Percentiles rank a stretch among this genome's conserved stretches.
Evolutionary conservation across 2,329 filamentous ascomycete species (phyloP).

Genomic region (Colletotrichum costaricense): DNA sequence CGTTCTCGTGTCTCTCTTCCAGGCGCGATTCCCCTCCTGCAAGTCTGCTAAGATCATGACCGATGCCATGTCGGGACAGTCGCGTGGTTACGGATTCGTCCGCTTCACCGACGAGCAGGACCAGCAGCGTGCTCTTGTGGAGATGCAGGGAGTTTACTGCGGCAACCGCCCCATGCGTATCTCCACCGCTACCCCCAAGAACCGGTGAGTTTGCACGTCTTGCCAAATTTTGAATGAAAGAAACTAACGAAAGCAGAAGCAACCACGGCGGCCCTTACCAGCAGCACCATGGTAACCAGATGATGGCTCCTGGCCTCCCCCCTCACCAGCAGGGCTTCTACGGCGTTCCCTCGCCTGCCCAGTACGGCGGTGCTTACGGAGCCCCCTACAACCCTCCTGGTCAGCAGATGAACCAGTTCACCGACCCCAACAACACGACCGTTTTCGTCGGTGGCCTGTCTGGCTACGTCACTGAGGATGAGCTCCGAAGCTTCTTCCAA

Average conservation of each 20-base stretch:
- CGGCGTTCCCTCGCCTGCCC: slow-evolving; percentile 38
- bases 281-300: slow-evolving; percentile 54
- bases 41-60: slow-evolving; percentile 99
- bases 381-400: slow-evolving; percentile 35
- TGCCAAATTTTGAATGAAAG: too few relatives aligned
- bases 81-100: slow-evolving; percentile 96
- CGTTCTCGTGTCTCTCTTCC: slow-evolving; percentile 96
- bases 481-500: slow-evolving; percentile 99
- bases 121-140: slow-evolving; percentile 92
- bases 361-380: slow-evolving; percentile 33
- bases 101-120: slow-evolving; percentile 96
- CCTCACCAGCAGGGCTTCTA: slow-evolving; percentile 53
- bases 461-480: slow-evolving; percentile 98
- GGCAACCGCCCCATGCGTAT: slow-evolving; percentile 99
- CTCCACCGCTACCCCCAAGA: slow-evolving; percentile 97
- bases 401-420: slow-evolving; percentile 94
- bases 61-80: slow-evolving; percentile 97
- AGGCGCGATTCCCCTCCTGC: slow-evolving; percentile 95
- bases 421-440: slow-evolving; percentile 98
- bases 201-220: slow-evolving; percentile 62
- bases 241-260: background rate
- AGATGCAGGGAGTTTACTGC: slow-evolving; percentile 99
- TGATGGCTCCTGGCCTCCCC: slow-evolving; percentile 58
- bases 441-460: slow-evolving; percentile 98
- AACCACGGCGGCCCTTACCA: slow-evolving; percentile 48